Evolutionary conservation across 78 protist genomes (phyloP).

Genomic region (Mastigamoeba balamuthi): DNA sequence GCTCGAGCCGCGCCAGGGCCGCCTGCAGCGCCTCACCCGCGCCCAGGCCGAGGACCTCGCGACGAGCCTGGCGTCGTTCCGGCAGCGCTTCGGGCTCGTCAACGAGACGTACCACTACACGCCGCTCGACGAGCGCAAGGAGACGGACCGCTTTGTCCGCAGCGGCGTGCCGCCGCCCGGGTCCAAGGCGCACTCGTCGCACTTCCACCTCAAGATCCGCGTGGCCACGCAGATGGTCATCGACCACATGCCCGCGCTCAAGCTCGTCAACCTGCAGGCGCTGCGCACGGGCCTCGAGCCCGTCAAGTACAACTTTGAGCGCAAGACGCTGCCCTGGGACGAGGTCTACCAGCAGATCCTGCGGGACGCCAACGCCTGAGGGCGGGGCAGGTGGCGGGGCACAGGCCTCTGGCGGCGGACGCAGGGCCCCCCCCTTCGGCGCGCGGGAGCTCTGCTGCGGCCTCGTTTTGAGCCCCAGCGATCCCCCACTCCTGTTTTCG

Average conservation of each 20-base stretch:
- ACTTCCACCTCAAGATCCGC: slow-evolving; percentile 4
- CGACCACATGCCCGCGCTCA: not conserved
- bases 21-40: not conserved
- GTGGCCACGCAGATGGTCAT: not conserved
- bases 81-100: not conserved
- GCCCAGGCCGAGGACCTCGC: not conserved
- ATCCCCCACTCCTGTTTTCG: no score
- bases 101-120: not conserved
- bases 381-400: no score
- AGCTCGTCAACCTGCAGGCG: not conserved
- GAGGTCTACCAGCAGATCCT: no score
- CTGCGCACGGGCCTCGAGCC: not conserved
- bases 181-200: not conserved
- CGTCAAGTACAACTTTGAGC: not conserved
- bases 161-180: not conserved
- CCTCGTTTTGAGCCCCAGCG: no score
- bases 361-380: no score
- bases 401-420: no score
- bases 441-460: no score
- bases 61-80: not conserved
- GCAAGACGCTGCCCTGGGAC: not conserved
- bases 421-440: no score
- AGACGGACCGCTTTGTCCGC: not conserved
- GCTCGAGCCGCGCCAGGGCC: not conserved
- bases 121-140: not conserved